phyloP scores from a whole-genome alignment of 2,329 filamentous ascomycete genomes.

The Penicillium digitatum region DNA sequence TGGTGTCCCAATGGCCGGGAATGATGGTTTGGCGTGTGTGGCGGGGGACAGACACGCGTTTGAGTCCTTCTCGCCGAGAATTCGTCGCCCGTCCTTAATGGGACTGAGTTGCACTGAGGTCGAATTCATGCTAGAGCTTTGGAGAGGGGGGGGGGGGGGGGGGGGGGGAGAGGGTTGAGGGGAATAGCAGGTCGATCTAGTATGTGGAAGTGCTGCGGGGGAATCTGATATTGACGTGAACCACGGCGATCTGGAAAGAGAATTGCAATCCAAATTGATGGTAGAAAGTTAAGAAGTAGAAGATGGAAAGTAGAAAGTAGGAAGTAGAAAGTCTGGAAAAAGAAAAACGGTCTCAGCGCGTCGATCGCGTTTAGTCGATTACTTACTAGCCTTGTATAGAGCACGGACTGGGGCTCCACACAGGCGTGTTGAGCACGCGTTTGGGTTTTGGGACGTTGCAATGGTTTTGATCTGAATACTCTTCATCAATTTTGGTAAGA shows the following conservation, averaged over 20 bases:
- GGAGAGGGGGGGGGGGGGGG: background rate
- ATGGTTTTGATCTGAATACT: background rate
- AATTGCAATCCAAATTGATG: background rate
- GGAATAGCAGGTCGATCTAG: background rate
- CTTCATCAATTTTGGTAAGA: background rate
- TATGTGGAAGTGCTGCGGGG: background rate
- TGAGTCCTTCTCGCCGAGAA: constrained; percentile 41
- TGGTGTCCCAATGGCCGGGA: constrained; percentile 23
- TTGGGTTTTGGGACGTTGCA: background rate
- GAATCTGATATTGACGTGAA: background rate
- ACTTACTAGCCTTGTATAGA: constrained; percentile 26
- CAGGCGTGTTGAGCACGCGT: constrained; percentile 26
- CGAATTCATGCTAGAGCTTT: constrained; percentile 21
- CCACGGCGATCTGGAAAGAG: background rate
- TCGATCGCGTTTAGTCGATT: constrained; percentile 27
- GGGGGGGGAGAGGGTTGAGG: background rate
- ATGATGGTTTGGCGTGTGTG: constrained; percentile 19
- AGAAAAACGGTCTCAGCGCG: constrained; percentile 21
- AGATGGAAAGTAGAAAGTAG: background rate
- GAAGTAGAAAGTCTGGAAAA: background rate
- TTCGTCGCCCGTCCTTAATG: constrained; percentile 37
- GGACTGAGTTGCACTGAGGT: constrained; percentile 29
- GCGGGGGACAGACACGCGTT: constrained; percentile 41
- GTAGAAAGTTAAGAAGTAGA: background rate
- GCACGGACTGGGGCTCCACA: constrained; percentile 25